These are phyloP conservation scores for Ophiostoma perfectum DNA, from an alignment of 2,329 filamentous ascomycete species.

Conservation along the genomic window DNA sequence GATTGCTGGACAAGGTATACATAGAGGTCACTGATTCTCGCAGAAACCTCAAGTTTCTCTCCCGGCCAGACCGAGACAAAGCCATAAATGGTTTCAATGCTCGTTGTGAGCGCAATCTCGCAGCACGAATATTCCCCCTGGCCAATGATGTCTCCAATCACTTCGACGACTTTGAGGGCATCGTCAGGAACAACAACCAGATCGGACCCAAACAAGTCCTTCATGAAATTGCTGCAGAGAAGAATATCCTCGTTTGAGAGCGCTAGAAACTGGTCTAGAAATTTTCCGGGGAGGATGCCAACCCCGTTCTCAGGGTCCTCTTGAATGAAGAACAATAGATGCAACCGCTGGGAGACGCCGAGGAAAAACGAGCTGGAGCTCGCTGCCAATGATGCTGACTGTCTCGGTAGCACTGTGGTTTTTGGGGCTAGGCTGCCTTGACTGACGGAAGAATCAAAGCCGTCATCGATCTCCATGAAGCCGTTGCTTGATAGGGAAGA, in stretches of 20 bases:
- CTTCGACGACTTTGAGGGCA: constrained; percentile 45
- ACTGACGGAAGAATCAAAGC: constrained; percentile 57
- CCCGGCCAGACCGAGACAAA: constrained; percentile 60
- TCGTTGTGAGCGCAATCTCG: constrained; percentile 64
- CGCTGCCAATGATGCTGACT: constrained; percentile 39
- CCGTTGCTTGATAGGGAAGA: constrained; percentile 41
- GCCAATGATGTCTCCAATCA: constrained; percentile 47
- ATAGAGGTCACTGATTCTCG: constrained; percentile 70
- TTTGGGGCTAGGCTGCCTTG: constrained; percentile 38
- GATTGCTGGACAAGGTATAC: constrained; percentile 65
- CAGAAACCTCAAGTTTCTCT: constrained; percentile 54
- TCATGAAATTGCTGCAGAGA: constrained; percentile 44
- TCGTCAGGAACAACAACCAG: constrained; percentile 45
- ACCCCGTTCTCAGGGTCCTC: constrained; percentile 40
- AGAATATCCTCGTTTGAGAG: constrained; percentile 51
- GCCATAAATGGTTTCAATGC: constrained; percentile 61
- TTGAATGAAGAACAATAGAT: constrained; percentile 41
- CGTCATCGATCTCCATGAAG: constrained; percentile 62
- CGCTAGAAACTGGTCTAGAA: constrained; percentile 46
- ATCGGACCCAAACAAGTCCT: constrained; percentile 51
- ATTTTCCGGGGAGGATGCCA: constrained; percentile 46
- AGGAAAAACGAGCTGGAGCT: constrained; percentile 44
- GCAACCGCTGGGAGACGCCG: constrained; percentile 44
- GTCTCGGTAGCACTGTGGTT: constrained; percentile 42
- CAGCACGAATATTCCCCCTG: constrained; percentile 62